A percentile compares a stretch with the other conserved stretches of the same genome.
Evolutionary conservation across 1,284 basidiomycete species (phyloP).

Genomic region (Cutaneotrichosporon sp.): DNA sequence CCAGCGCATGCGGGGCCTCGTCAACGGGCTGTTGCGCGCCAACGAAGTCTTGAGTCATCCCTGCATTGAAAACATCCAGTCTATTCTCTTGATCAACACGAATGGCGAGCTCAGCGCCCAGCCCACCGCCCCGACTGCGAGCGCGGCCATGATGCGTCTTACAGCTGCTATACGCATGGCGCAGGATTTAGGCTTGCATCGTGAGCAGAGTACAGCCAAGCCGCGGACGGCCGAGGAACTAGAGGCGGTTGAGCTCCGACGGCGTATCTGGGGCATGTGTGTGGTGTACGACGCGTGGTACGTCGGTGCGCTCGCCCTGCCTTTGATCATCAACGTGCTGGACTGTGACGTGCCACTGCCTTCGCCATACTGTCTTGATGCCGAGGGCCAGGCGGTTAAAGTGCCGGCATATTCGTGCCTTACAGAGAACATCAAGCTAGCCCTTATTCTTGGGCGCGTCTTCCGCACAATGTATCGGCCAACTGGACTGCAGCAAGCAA

Average conservation of each 20-base stretch:
- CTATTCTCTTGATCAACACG: slow-evolving; percentile 59
- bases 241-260: slow-evolving; percentile 65
- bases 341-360: slow-evolving; percentile 89
- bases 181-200: slow-evolving; percentile 85
- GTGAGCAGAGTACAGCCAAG: slow-evolving; percentile 50
- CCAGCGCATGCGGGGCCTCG: slow-evolving; percentile 72
- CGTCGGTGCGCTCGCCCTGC: slow-evolving; percentile 41
- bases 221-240: slow-evolving; percentile 35
- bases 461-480: slow-evolving; percentile 80
- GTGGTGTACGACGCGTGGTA: slow-evolving; percentile 85
- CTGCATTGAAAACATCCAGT: slow-evolving; percentile 80
- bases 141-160: slow-evolving; percentile 40
- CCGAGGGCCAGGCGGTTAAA: slow-evolving; percentile 18
- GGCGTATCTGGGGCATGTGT: slow-evolving; percentile 84
- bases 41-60: slow-evolving; percentile 87
- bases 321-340: slow-evolving; percentile 84
- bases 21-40: slow-evolving; percentile 77
- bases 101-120: slow-evolving; percentile 49
- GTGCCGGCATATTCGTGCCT: slow-evolving; percentile 26
- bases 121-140: slow-evolving; percentile 44
- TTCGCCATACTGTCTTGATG: slow-evolving; percentile 56
- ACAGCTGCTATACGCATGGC: slow-evolving; percentile 75
- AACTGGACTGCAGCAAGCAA: slow-evolving; percentile 73
- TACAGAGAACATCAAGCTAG: slow-evolving; percentile 75
- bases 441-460: slow-evolving; percentile 77